Evolutionary conservation across 371 early-diverging fungal genomes (phyloP).

Genomic region (Polyrhizophydium stewartii): DNA sequence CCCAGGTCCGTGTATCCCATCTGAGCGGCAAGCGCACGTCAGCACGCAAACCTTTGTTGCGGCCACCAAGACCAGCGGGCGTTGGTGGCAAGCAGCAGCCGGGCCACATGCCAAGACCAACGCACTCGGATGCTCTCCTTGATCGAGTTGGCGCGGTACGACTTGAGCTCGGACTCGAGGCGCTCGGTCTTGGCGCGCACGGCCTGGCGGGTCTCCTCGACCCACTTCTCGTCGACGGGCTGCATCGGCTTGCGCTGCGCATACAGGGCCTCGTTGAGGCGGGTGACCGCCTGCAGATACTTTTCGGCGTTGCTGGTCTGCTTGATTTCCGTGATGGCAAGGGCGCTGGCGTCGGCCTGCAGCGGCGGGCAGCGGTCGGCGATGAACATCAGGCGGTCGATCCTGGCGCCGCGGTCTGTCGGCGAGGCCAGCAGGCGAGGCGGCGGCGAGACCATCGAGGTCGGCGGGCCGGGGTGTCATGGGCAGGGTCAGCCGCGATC

Average conservation of each 20-base stretch:
- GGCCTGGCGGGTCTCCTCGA: constrained; percentile 43
- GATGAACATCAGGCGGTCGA: constrained; percentile 70
- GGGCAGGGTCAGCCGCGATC: too few relatives aligned
- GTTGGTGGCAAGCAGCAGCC: neutral
- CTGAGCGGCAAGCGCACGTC: constrained; percentile 24
- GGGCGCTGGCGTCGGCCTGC: constrained; percentile 58
- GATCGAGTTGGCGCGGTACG: constrained; percentile 62
- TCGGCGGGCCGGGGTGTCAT: neutral
- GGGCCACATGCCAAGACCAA: neutral
- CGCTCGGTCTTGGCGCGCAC: constrained; percentile 50
- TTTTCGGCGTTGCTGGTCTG: constrained; percentile 47
- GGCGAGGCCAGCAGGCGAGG: neutral
- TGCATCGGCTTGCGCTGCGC: constrained; percentile 18
- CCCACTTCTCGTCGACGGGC: constrained; percentile 48
- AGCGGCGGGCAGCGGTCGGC: constrained; percentile 68
- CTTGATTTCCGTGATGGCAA: constrained; percentile 60
- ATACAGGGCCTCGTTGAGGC: constrained; percentile 50
- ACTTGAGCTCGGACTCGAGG: constrained; percentile 69
- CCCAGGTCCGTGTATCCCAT: constrained; percentile 72
- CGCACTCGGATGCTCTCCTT: constrained; percentile 81
- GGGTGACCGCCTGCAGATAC: constrained; percentile 44
- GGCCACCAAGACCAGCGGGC: neutral
- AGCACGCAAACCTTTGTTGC: constrained; percentile 2
- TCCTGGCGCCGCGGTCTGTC: constrained; percentile 34
- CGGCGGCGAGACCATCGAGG: neutral